A percentile compares a stretch with the other conserved stretches of the same genome.
Conservation (phyloP, 2,329 filamentous ascomycete genomes). For the Exophiala oligosperma region DNA sequence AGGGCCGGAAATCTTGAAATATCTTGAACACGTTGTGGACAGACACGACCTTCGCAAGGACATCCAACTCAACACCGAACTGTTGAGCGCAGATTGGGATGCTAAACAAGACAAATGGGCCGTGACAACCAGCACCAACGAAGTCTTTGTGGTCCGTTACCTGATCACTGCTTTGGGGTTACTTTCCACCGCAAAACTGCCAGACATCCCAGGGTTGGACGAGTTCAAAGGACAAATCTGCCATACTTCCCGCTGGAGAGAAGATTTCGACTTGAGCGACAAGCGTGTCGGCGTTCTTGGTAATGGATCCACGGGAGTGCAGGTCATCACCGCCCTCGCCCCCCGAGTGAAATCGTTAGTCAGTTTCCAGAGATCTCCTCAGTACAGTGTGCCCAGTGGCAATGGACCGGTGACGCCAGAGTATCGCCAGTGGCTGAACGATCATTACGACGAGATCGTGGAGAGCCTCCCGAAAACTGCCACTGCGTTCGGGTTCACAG, state of each 20-base stretch:
- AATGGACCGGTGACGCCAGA: slow-evolving; percentile 5
- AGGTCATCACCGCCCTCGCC: slow-evolving; percentile 32
- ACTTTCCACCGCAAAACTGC: slow-evolving; percentile 40
- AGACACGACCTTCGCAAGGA: slow-evolving; percentile 47
- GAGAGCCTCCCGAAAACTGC: slow-evolving; percentile 30
- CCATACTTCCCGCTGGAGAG: slow-evolving; percentile 46
- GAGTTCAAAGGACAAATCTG: slow-evolving; percentile 40
- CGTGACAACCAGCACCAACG: slow-evolving; percentile 42
- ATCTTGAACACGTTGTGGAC: slow-evolving; percentile 50
- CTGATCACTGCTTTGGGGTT: slow-evolving; percentile 42
- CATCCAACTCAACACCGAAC: slow-evolving; percentile 44
- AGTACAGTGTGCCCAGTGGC: slow-evolving; percentile 12
- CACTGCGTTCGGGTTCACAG: slow-evolving; percentile 21
- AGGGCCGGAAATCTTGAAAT: slow-evolving; percentile 42
- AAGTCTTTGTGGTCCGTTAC: slow-evolving; percentile 38
- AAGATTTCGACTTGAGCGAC: slow-evolving; percentile 9
- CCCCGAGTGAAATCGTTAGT: slow-evolving; percentile 33
- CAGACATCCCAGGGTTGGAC: slow-evolving; percentile 38
- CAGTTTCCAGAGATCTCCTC: slow-evolving; percentile 39
- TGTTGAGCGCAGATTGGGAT: slow-evolving; percentile 45
- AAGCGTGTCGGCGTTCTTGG: slow-evolving; percentile 43
- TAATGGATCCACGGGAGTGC: slow-evolving; percentile 45
- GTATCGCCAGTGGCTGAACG: slow-evolving; percentile 30
- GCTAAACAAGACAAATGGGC: slow-evolving; percentile 41
- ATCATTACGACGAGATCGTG: slow-evolving; percentile 36